These are phyloP conservation scores for Umbellularia californica DNA, from an alignment of 164 flowering plant genomes.

Conservation along the genomic window DNA sequence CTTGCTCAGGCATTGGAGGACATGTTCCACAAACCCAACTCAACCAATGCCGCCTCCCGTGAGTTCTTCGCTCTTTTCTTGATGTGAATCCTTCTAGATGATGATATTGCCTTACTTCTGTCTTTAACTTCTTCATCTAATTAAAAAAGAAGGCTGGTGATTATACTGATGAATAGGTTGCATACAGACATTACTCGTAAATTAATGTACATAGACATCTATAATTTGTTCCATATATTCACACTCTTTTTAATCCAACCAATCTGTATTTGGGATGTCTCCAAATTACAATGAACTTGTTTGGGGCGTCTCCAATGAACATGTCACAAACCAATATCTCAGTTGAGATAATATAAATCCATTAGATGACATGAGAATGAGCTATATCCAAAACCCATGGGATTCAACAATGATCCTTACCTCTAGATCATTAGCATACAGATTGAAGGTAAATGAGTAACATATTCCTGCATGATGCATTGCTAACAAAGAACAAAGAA, in stretches of 20 bases:
- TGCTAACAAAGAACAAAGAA: background rate
- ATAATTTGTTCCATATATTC: no score
- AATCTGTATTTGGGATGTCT: no score
- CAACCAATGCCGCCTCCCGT: slow-evolving; percentile 4
- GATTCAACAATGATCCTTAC: background rate
- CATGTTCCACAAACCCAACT: slow-evolving; percentile 56
- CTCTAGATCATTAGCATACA: background rate
- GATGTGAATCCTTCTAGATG: background rate
- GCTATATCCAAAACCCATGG: background rate
- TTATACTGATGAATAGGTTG: no score
- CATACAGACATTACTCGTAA: background rate
- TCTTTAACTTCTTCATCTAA: background rate
- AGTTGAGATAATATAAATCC: no score
- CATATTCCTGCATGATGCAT: background rate
- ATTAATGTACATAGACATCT: background rate
- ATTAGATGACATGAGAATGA: background rate
- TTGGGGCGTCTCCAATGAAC: no score
- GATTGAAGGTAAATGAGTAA: background rate
- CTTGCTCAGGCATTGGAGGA: slow-evolving; percentile 65
- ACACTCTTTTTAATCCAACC: no score
- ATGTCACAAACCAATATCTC: no score
- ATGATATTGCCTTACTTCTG: background rate
- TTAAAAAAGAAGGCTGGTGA: background rate
- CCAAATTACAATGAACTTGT: no score
- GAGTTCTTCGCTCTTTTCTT: background rate